A percentile compares a stretch with the other conserved stretches of the same genome.
Conservation (phyloP, 1,139 yeast species). For the Lodderomyces jiufengensis region DNA sequence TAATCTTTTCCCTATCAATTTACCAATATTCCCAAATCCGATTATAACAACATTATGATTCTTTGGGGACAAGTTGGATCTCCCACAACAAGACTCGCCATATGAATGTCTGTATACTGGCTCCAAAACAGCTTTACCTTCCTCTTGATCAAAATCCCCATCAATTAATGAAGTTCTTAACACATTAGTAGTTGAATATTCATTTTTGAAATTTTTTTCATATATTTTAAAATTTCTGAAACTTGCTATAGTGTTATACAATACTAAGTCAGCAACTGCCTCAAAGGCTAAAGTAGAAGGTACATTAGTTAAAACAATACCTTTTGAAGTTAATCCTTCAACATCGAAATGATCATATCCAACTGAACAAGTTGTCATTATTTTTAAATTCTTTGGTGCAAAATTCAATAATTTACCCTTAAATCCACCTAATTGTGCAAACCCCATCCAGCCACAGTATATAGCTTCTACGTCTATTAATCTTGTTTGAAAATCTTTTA, state of each 20-base stretch:
- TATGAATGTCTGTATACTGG: conserved; percentile 35
- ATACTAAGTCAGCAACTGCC: conserved; percentile 78
- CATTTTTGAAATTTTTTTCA: conserved; percentile 33
- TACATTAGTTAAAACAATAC: conserved; percentile 60
- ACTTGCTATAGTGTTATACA: conserved; percentile 55
- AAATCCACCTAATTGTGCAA: conserved; percentile 49
- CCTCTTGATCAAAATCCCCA: conserved; percentile 30
- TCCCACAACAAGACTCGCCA: conserved; percentile 43
- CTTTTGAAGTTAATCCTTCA: conserved; percentile 30
- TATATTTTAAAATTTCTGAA: conserved; percentile 59
- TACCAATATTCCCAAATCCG: conserved; percentile 80
- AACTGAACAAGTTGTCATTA: conserved; percentile 65
- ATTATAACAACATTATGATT: conserved; percentile 64
- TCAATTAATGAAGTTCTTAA: conserved; percentile 39
- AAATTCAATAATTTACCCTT: conserved; percentile 41
- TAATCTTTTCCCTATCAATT: conserved; percentile 56
- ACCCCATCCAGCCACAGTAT: conserved; percentile 64
- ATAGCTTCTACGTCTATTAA: conserved; percentile 50
- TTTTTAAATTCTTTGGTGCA: conserved; percentile 51
- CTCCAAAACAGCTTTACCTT: conserved; percentile 31
- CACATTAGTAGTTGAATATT: conserved; percentile 36
- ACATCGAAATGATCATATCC: conserved; percentile 66
- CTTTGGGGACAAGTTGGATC: conserved; percentile 45
- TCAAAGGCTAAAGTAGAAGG: conserved; percentile 59
- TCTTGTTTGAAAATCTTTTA: conserved; percentile 32